phyloP scores from a whole-genome alignment of 768 basidiomycete genomes.

The Auricularia heimuer region DNA sequence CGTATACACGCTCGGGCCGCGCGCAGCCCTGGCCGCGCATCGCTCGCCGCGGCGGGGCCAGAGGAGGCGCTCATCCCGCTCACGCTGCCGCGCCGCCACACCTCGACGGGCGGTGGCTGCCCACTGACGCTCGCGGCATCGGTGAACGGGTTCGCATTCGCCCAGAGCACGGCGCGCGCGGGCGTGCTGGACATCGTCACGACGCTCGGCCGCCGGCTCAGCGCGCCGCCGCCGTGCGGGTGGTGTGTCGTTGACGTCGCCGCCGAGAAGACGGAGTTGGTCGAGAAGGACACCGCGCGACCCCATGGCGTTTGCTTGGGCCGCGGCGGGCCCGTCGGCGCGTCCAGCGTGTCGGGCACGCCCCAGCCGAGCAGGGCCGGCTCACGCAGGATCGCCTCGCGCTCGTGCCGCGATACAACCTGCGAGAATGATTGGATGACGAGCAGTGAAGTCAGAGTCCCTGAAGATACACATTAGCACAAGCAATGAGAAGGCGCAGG shows the following conservation, averaged over 20 bases:
- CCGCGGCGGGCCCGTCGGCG: neutral
- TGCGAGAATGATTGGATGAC: constrained; percentile 50
- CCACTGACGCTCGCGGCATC: neutral
- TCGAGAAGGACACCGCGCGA: neutral
- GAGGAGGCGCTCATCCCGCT: neutral
- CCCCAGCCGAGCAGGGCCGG: constrained; percentile 17
- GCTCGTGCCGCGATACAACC: constrained; percentile 51
- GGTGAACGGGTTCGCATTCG: neutral
- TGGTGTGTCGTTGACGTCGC: neutral
- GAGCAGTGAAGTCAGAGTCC: constrained; percentile 45
- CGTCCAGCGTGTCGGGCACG: neutral
- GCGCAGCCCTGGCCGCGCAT: neutral
- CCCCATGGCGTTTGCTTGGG: neutral
- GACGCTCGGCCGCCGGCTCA: neutral
- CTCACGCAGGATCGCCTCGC: constrained; percentile 43
- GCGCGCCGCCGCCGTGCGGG: neutral
- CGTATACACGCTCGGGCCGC: neutral
- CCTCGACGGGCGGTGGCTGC: neutral
- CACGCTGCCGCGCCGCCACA: constrained; percentile 1
- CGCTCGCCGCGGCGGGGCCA: neutral
- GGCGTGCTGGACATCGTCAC: neutral
- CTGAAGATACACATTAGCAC: constrained; percentile 19
- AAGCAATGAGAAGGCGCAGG: neutral
- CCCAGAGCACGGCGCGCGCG: neutral
- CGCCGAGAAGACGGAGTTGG: neutral